phyloP scores from a whole-genome alignment of 805 yeast species.

The Starmerella scarabaei region DNA sequence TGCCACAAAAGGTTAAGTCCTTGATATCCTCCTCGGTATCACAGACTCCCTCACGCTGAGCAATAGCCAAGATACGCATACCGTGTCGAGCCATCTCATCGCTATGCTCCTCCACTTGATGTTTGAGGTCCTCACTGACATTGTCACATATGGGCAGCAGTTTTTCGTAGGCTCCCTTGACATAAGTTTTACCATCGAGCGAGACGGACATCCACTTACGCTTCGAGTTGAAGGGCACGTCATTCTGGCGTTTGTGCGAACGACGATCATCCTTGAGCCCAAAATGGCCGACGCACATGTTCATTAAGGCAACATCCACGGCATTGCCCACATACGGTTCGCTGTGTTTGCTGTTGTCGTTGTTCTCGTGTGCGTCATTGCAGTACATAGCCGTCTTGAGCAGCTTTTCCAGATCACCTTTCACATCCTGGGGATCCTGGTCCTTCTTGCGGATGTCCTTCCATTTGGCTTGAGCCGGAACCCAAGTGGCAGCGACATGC shows the following conservation, averaged over 20 bases:
- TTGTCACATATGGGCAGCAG: slow-evolving; percentile 50
- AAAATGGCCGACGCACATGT: slow-evolving; percentile 56
- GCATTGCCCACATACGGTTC: slow-evolving; percentile 89
- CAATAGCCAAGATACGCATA: slow-evolving; percentile 72
- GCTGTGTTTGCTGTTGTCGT: too few relatives aligned
- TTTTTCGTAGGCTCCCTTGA: slow-evolving; percentile 84
- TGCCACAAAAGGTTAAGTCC: slow-evolving; percentile 65
- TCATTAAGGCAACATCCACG: slow-evolving; percentile 83
- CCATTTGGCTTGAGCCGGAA: slow-evolving; percentile 16
- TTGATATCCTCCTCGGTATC: slow-evolving; percentile 76
- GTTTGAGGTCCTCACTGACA: slow-evolving; percentile 39
- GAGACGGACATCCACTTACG: slow-evolving; percentile 87
- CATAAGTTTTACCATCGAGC: slow-evolving; percentile 48
- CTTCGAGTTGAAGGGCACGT: slow-evolving; percentile 70
- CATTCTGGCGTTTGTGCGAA: slow-evolving; percentile 43
- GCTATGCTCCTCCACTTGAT: slow-evolving; percentile 44
- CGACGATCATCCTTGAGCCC: slow-evolving; percentile 53
- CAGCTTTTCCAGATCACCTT: slow-evolving; percentile 13
- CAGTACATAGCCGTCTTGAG: slow-evolving; percentile 27
- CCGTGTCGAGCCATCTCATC: slow-evolving; percentile 66
- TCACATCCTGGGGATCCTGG: slow-evolving; percentile 1
- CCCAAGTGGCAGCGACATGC: slow-evolving; percentile 20
- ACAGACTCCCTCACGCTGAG: slow-evolving; percentile 31
- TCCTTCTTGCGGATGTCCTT: slow-evolving; percentile 8
- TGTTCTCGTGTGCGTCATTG: slow-evolving; percentile 30